These are phyloP conservation scores for Lasiosphaeriaceae sp. DNA, from an alignment of 495 filamentous ascomycete species.

Conservation along the genomic window DNA sequence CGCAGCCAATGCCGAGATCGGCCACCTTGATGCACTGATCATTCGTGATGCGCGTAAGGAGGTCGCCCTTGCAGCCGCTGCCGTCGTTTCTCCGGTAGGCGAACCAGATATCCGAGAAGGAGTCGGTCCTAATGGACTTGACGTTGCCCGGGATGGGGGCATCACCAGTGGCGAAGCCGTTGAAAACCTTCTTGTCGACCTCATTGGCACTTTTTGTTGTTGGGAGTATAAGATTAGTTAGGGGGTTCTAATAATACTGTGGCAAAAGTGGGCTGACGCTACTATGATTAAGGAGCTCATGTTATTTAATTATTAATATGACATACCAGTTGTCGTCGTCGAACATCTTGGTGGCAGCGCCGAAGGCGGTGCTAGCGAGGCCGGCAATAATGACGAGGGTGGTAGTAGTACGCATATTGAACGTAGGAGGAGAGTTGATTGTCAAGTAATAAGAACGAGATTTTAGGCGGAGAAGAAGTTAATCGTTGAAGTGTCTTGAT, in stretches of 20 bases:
- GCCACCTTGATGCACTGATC: constrained; percentile 7
- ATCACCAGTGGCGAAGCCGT: constrained; percentile 10
- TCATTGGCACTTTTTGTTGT: background rate
- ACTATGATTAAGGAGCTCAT: no score
- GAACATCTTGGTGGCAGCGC: constrained; percentile 15
- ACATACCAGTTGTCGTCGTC: constrained; percentile 16
- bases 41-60: background rate
- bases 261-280: background rate
- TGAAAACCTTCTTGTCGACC: constrained; percentile 11
- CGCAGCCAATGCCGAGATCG: background rate
- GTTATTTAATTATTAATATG: no score
- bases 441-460: no score
- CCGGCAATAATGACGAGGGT: constrained; percentile 8
- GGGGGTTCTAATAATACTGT: background rate
- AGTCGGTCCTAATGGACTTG: constrained; percentile 11
- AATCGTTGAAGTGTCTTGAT: background rate
- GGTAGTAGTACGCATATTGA: background rate
- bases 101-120: constrained; percentile 5
- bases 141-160: constrained; percentile 13
- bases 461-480: no score
- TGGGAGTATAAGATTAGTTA: background rate
- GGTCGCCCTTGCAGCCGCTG: constrained; percentile 11
- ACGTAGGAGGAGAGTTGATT: background rate
- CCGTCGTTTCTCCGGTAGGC: constrained; percentile 14
- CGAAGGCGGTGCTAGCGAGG: constrained; percentile 11